Base-by-base conservation (phyloP, 768 basidiomycete genomes). In the Pleurotus citrinopileatus region DNA sequence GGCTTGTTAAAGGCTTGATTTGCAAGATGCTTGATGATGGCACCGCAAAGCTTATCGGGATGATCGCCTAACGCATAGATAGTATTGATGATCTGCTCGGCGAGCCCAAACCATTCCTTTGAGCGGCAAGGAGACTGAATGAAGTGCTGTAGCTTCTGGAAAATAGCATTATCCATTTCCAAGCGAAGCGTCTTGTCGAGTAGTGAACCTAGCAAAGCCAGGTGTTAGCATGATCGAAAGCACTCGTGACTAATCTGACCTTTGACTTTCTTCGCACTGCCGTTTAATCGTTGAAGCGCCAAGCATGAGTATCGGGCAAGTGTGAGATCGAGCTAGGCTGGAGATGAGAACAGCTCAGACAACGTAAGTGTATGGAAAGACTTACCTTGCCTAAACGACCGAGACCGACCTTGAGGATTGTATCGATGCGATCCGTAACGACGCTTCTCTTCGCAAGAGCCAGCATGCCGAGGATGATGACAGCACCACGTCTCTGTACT, bases 401-500 rank as follows among this genome's bases (percentile, higher is more conserved):
- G 2, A 99, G 69, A 9, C 97, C 96, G 29, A 96, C 82, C 68
- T 82, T 89, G 32, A 98, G 78, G 63, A 99, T 79, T 6, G 81
- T 73, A 27, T 98, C 96, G 1, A 95, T 84, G 43, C 84, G 82
- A 59, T 98, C 93, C 0, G 65, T 71, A 34, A 81, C 59, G 5
- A 98, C 87, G 34, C 91, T 81, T 54, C 83, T 83, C 63, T 82
- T 89, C 0, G 96, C 92, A 4, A 95, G 69, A 2, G 94, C 96
- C 22, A 98, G 74, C 96, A 99, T 98, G 36, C 96, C 92, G n/a
- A 99, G 77, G 48, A 98, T 87, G 63, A 95, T 94, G 60, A 98
- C 94, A 0, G 96, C 91, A 0, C 95, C 97, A 38, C 93, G 82
- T n/a, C 96, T 80, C 66, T 98, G 97, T 32, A 78, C 77, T 57